These are phyloP conservation scores for Ramaria sp. DNA, from an alignment of 768 basidiomycete species.

Conservation along the genomic window DNA sequence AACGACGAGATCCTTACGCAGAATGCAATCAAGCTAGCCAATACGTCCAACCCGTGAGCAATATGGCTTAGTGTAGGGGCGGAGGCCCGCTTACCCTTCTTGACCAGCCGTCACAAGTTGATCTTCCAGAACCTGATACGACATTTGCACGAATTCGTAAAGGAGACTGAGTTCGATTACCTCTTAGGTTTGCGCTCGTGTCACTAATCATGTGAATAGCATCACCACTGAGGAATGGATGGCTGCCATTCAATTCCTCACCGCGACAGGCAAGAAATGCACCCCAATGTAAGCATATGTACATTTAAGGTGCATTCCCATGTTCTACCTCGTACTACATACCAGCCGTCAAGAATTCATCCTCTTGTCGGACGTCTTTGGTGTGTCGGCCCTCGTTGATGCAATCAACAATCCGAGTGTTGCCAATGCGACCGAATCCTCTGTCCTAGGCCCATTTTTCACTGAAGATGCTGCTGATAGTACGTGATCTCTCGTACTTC, in stretches of 20 bases:
- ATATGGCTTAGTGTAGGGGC: background rate
- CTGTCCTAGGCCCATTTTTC: constrained; percentile 76
- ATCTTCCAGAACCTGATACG: constrained; percentile 42
- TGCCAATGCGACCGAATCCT: constrained; percentile 56
- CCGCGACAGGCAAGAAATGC: constrained; percentile 61
- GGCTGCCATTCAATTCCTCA: constrained; percentile 69
- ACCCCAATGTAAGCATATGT: constrained; percentile 32
- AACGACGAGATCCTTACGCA: constrained; percentile 38
- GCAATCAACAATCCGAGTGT: constrained; percentile 58
- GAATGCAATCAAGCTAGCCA: constrained; percentile 31
- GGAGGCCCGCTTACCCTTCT: constrained; percentile 6
- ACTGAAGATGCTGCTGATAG: constrained; percentile 68
- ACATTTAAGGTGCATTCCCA: background rate
- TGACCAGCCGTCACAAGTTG: constrained; percentile 32
- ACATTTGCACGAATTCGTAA: constrained; percentile 67
- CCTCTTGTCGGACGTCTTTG: constrained; percentile 73
- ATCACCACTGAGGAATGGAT: constrained; percentile 84
- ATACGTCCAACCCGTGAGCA: constrained; percentile 30
- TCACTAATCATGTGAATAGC: constrained; percentile 16
- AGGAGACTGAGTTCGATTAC: constrained; percentile 46
- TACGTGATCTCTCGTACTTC: constrained; percentile 22
- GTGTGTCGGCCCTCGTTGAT: constrained; percentile 71
- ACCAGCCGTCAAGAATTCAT: constrained; percentile 55
- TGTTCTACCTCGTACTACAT: constrained; percentile 11
- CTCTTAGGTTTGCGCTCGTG: background rate